These are phyloP conservation scores for Phylloporus arenicola DNA, from an alignment of 768 basidiomycete species.

Conservation along the genomic window DNA sequence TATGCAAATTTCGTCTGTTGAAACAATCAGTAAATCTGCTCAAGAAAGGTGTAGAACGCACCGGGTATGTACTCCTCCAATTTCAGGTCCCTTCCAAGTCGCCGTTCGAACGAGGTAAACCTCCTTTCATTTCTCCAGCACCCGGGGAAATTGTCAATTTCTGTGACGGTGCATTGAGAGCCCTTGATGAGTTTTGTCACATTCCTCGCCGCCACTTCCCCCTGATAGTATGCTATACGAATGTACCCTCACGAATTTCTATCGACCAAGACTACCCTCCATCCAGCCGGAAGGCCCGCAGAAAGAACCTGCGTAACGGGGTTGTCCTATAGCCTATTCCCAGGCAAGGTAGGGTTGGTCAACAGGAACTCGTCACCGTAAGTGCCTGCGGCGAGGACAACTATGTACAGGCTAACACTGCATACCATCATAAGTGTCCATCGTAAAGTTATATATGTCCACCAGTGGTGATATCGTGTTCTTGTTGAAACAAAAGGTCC, in stretches of 20 bases:
- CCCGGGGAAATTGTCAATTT: background rate
- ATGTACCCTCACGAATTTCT: no score
- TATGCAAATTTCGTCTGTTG: conserved; percentile 30
- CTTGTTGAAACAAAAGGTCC: background rate
- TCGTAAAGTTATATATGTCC: background rate
- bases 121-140: background rate
- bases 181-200: background rate
- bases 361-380: conserved; percentile 43
- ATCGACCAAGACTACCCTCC: no score
- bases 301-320: background rate
- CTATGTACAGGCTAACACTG: conserved; percentile 35
- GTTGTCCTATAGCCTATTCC: no score
- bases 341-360: no score
- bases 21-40: no score
- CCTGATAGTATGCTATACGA: no score
- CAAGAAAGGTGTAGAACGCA: no score
- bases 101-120: background rate
- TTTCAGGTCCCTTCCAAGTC: conserved; percentile 7
- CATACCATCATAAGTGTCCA: background rate
- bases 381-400: conserved; percentile 46
- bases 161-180: background rate
- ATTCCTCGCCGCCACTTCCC: no score
- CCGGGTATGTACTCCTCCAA: conserved; percentile 37
- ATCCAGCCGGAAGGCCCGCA: background rate
- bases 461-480: background rate